Evolutionary conservation across 805 yeast species (phyloP).

Genomic region (Schwanniomyces occidentalis): DNA sequence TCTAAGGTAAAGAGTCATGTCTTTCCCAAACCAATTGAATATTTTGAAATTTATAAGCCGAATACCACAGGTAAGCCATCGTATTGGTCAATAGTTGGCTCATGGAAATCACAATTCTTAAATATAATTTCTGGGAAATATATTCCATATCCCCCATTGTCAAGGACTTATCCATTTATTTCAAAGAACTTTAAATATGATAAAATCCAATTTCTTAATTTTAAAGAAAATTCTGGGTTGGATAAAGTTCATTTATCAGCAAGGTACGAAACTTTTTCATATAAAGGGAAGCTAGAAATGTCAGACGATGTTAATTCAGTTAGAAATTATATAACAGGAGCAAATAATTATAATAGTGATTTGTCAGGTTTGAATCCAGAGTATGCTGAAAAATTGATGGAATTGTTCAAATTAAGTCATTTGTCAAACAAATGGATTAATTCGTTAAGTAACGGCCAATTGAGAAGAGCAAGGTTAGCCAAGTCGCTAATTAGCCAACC

Average conservation of each 20-base stretch:
- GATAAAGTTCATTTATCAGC: conserved; percentile 77
- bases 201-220: conserved; percentile 31
- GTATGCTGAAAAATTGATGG: conserved; percentile 44
- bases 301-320: conserved; percentile 67
- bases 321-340: conserved; percentile 54
- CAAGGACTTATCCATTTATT: conserved; percentile 57
- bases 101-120: conserved; percentile 55
- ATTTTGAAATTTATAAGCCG: conserved; percentile 24
- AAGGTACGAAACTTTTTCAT: conserved; percentile 72
- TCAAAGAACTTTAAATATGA: conserved; percentile 26
- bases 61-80: conserved; percentile 14
- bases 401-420: conserved; percentile 53
- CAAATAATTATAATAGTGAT: conserved; percentile 49
- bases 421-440: conserved; percentile 76
- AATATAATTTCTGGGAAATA: conserved; percentile 57
- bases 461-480: conserved; percentile 87
- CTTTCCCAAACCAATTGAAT: conserved; percentile 26
- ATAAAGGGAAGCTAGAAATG: conserved; percentile 61
- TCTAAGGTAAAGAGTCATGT: conserved; percentile 10
- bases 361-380: conserved; percentile 13
- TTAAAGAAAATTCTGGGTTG: conserved; percentile 35
- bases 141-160: conserved; percentile 50
- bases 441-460: conserved; percentile 90
- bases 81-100: conserved; percentile 36
- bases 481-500: conserved; percentile 68